Percentiles rank a stretch among this genome's conserved stretches.
phyloP scores from a whole-genome alignment of 371 early-diverging fungal genomes.

The Conidiobolus incongruus region DNA sequence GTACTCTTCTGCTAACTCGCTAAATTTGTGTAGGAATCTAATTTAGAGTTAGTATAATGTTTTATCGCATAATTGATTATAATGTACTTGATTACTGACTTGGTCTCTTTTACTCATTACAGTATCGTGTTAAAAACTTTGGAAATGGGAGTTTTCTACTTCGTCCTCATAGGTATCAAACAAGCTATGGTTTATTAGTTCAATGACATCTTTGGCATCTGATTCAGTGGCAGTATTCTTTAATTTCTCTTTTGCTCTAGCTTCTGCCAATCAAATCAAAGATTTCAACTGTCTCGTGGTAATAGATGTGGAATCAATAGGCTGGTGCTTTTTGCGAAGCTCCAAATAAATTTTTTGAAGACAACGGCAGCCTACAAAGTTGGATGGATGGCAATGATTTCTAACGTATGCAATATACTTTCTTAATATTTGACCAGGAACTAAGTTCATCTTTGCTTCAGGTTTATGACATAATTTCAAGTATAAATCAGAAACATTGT shows the following conservation, averaged over 20 bases:
- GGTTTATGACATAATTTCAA: no score
- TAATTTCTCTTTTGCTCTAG: conserved; percentile 90
- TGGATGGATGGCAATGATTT: conserved; percentile 41
- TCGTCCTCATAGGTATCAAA: conserved; percentile 8
- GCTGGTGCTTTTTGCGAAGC: conserved; percentile 40
- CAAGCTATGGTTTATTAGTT: conserved; percentile 28
- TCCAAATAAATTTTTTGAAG: no score
- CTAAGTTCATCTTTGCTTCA: conserved; percentile 19
- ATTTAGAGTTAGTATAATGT: neutral
- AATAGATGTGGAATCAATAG: conserved; percentile 50
- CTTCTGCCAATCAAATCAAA: conserved; percentile 90
- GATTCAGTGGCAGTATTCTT: conserved; percentile 54
- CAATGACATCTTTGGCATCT: conserved; percentile 72
- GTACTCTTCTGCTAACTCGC: conserved; percentile 18
- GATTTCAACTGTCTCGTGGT: conserved; percentile 98
- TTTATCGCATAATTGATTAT: conserved; percentile 1
- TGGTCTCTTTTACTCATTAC: conserved; percentile 1
- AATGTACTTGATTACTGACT: conserved; percentile 3
- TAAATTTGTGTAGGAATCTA: conserved; percentile 28
- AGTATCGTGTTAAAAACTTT: conserved; percentile 11
- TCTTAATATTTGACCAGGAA: conserved; percentile 30
- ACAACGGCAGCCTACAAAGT: no score
- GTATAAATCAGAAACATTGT: no score
- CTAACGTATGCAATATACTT: conserved; percentile 63
- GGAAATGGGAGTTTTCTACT: conserved; percentile 2